Evolutionary conservation across 257 asterid species (phyloP), one percentile per base, ranked within the genome.

Genomic region (Eustoma russellianum): DNA sequence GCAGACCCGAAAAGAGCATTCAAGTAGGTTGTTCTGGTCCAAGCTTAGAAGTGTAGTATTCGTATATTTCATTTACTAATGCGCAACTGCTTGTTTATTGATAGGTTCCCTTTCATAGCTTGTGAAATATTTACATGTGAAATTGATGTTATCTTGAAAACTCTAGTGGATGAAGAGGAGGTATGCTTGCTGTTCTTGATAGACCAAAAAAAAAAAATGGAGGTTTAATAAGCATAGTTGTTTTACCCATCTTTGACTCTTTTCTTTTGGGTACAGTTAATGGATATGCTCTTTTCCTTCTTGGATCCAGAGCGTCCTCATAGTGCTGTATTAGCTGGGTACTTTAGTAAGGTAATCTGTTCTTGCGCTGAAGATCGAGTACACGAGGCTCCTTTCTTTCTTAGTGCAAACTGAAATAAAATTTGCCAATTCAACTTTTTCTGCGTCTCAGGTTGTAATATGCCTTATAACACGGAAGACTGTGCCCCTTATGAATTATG

Each of bases 41-140:
- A 28, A 12, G 6, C 10, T 9, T 6, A 41, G 44, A 54, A 41
- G 34, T 15, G 11, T 41, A 8, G 12, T 38, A 11, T 38, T 3
- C 43, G 3, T 38, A 7, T 38, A 0, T 0, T 24, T 24, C 30
- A 4, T 24, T 2, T 24, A 24, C 30, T 24, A 24, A 24, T 24
- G 1, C 3, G 30, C 1, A 24, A 24, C 30, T 24, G 30, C 2
- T 24, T 24, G 3, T 24, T 24, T 2, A 24, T 24, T 24, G 30
- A 41, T 77, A 92, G 99, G 91, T 88, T 92, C 66, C 99, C 99
- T 35, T 92, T 92, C 69, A 79, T 92, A 70, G 88, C 99, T n/a
- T 88, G 95, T 75, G 99, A 92, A 83, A 74, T 88, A 55, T 88
- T 92, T 70, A 85, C 97, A 0, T 92, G 99, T 51, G 99, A 92